Conservation (phyloP, 495 filamentous ascomycete genomes). For the Xylaria intraflava region DNA sequence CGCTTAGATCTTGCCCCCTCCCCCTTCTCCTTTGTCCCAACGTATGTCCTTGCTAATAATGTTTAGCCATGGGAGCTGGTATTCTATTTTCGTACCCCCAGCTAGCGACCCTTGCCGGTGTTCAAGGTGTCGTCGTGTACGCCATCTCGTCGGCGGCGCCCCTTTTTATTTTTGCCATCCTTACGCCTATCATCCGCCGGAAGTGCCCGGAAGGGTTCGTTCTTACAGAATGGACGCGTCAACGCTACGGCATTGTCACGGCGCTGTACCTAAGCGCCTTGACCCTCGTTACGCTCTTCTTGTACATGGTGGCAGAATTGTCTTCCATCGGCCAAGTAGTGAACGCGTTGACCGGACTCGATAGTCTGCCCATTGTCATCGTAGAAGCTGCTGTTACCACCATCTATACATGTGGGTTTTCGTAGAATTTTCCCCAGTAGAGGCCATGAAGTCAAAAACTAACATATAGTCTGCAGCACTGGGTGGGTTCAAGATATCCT, state of each 20-base stretch:
- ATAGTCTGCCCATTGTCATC: constrained; percentile 66
- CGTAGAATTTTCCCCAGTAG: background rate
- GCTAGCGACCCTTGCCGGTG: constrained; percentile 68
- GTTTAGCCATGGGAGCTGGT: constrained; percentile 64
- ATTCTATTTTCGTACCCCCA: constrained; percentile 74
- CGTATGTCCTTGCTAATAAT: constrained; percentile 19
- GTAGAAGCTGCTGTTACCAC: constrained; percentile 66
- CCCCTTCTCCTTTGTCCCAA: constrained; percentile 13
- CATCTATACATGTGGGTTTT: constrained; percentile 63
- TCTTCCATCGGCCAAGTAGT: constrained; percentile 69
- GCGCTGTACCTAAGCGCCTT: constrained; percentile 63
- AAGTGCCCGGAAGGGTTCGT: constrained; percentile 74
- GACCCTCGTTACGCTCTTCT: constrained; percentile 68
- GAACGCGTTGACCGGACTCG: constrained; percentile 60
- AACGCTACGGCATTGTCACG: constrained; percentile 59
- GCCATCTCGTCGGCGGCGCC: constrained; percentile 61
- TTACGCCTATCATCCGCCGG: constrained; percentile 64
- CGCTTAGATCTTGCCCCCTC: constrained; percentile 48
- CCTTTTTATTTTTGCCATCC: constrained; percentile 57
- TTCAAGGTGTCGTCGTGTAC: constrained; percentile 68
- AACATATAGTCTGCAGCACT: constrained; percentile 41
- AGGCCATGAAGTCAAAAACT: constrained; percentile 12
- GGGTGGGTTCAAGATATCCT: constrained; percentile 70
- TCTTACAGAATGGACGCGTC: constrained; percentile 70
- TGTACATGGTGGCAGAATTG: constrained; percentile 77